phyloP scores from a whole-genome alignment of 257 asterid genomes.

The Verbena officinalis region DNA sequence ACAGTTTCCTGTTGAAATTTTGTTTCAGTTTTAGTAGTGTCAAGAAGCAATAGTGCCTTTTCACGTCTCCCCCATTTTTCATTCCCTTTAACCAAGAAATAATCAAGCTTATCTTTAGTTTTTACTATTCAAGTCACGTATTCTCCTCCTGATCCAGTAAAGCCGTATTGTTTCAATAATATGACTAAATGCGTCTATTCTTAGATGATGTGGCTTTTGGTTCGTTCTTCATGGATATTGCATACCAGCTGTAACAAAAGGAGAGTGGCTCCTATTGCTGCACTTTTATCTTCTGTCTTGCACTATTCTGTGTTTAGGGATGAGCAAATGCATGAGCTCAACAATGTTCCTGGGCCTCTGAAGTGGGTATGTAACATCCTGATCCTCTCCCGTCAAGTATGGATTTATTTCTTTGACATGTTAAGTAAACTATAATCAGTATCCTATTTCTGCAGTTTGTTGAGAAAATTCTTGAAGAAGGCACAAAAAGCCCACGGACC shows the following conservation, averaged over 20 bases:
- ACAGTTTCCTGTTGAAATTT: too few species aligned
- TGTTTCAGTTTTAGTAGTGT: too few species aligned
- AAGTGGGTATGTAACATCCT: constrained; percentile 67
- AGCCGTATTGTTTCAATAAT: constrained; percentile 11
- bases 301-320: constrained; percentile 76
- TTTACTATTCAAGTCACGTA: too few species aligned
- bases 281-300: constrained; percentile 87
- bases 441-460: constrained; percentile 72
- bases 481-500: constrained; percentile 96
- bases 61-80: too few species aligned
- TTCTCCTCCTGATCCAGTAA: background rate
- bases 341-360: constrained; percentile 77
- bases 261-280: constrained; percentile 97
- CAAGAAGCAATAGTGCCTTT: too few species aligned
- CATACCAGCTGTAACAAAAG: constrained; percentile 92
- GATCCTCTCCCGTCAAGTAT: constrained; percentile 22
- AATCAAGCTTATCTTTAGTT: too few species aligned
- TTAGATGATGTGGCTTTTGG: constrained; percentile 93
- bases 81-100: too few species aligned
- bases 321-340: constrained; percentile 67
- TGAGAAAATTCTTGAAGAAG: constrained; percentile 88
- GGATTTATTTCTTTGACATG: constrained; percentile 15
- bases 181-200: constrained; percentile 19
- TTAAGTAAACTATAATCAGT: constrained; percentile 16
- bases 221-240: constrained; percentile 85